Percentiles rank a stretch among this genome's conserved stretches.
Evolutionary conservation across 192 early-diverging fungal species (phyloP).

Genomic region (Funneliformis geosporum): DNA sequence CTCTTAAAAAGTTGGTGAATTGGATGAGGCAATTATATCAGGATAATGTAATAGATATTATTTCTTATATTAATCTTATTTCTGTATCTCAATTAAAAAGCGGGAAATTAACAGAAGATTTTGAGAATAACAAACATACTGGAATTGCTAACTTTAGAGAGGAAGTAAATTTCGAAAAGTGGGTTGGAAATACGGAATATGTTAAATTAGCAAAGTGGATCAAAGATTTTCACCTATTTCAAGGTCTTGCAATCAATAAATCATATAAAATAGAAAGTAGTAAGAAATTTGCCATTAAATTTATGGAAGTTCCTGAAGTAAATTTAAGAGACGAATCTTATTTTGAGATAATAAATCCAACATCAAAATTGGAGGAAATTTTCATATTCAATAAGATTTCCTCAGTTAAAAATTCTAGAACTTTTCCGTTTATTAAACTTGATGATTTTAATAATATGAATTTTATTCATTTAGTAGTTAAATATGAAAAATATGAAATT

Average conservation of each 20-base stretch:
- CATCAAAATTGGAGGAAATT: background rate
- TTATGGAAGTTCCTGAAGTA: background rate
- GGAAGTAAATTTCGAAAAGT: background rate
- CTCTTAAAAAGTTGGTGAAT: background rate
- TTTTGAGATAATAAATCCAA: background rate
- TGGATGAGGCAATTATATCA: background rate
- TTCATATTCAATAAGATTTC: background rate
- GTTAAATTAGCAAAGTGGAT: background rate
- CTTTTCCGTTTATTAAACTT: background rate
- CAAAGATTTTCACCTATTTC: background rate
- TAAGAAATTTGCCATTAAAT: background rate
- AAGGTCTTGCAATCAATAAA: background rate
- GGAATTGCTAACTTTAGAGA: background rate
- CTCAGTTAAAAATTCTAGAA: background rate
- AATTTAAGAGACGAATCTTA: background rate
- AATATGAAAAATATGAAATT: background rate
- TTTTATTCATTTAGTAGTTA: background rate
- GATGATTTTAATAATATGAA: background rate
- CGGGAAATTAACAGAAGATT: background rate
- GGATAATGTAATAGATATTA: background rate
- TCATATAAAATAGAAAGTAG: background rate
- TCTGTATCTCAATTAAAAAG: background rate
- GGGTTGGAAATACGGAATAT: background rate
- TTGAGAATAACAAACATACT: background rate
- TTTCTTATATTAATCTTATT: background rate